A percentile compares a stretch with the other conserved stretches of the same genome.
Evolutionary conservation across 257 asterid genomes (phyloP).

Genomic region (Fraxinus anomala): DNA sequence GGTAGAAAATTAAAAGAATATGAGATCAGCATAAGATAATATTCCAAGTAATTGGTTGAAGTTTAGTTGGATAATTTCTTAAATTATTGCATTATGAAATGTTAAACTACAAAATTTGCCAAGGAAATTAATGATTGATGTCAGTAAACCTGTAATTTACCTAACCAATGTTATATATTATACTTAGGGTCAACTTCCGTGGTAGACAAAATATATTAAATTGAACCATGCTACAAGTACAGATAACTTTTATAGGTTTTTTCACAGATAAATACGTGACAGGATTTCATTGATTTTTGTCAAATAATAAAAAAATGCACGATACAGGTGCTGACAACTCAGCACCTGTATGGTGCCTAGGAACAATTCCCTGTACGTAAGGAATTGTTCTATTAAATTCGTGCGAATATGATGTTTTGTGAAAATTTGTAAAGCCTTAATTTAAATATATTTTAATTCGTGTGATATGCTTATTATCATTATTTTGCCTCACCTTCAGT

Average conservation of each 20-base stretch:
- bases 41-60: constrained; percentile 49
- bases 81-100: constrained; percentile 24
- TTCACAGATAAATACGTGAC: no score
- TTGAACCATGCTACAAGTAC: constrained; percentile 21
- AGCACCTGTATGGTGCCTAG: no score
- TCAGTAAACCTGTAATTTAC: constrained; percentile 38
- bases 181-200: constrained; percentile 35
- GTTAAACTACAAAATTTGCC: constrained; percentile 33
- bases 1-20: neutral
- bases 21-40: constrained; percentile 46
- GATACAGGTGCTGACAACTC: no score
- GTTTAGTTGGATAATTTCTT: constrained; percentile 40
- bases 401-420: neutral
- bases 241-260: no score
- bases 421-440: neutral
- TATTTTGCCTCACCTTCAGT: no score
- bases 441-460: no score
- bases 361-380: no score
- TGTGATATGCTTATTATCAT: no score
- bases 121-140: constrained; percentile 29
- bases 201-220: neutral
- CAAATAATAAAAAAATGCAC: no score
- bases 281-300: no score
- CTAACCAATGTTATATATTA: constrained; percentile 43
- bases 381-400: neutral